phyloP scores from a whole-genome alignment of 2,329 filamentous ascomycete species.

The Neopestalotiopsis sp. region DNA sequence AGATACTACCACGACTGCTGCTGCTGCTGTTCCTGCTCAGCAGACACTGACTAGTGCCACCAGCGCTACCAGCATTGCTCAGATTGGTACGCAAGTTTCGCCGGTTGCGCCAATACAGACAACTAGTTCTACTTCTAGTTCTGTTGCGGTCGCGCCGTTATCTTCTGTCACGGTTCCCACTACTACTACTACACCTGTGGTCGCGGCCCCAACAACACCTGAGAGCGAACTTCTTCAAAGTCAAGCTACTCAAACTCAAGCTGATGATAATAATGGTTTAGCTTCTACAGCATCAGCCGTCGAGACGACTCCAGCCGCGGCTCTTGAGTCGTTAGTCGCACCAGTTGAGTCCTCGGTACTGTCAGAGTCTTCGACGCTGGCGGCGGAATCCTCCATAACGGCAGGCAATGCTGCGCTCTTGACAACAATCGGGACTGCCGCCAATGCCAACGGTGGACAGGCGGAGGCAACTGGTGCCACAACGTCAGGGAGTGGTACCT shows the following conservation, averaged over 20 bases:
- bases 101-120: slow-evolving; percentile 22
- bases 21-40: slow-evolving; percentile 18
- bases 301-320: not conserved
- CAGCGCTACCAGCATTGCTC: slow-evolving; percentile 35
- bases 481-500: not conserved
- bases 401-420: slow-evolving; percentile 20
- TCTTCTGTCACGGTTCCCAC: slow-evolving; percentile 4
- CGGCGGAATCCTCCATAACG: not conserved
- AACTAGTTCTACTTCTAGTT: slow-evolving; percentile 15
- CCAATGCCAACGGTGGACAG: not conserved
- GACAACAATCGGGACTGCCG: slow-evolving; percentile 19
- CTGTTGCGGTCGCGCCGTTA: not conserved
- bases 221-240: slow-evolving; percentile 19
- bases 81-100: slow-evolving; percentile 27
- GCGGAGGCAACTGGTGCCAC: slow-evolving; percentile 10
- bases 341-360: not conserved
- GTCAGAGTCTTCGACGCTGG: not conserved
- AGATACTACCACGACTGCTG: slow-evolving; percentile 6
- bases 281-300: slow-evolving; percentile 15
- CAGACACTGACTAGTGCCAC: slow-evolving; percentile 43
- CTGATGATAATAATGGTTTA: slow-evolving; percentile 23
- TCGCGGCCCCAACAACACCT: slow-evolving; percentile 21
- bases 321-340: not conserved
- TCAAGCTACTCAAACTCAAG: slow-evolving; percentile 20
- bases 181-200: slow-evolving; percentile 13